phyloP scores from a whole-genome alignment of 2,329 filamentous ascomycete species.

The Penicillium sp. region DNA sequence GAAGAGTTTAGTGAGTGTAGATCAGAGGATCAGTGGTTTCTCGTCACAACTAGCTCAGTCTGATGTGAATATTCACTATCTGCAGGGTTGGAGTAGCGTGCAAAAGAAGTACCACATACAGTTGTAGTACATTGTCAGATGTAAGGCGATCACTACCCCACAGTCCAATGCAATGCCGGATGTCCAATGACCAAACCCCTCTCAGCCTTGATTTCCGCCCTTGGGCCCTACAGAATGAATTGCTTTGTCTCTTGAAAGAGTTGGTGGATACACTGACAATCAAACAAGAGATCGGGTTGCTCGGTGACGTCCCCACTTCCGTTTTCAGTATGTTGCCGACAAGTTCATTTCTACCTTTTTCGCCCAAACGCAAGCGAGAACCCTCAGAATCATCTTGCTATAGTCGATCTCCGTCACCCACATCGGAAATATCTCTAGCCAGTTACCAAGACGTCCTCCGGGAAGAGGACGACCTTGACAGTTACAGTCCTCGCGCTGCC shows the following conservation, averaged over 20 bases:
- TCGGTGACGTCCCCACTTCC: conserved; percentile 24
- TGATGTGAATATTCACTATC: too few species aligned
- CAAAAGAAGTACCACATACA: neutral
- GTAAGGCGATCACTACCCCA: conserved; percentile 11
- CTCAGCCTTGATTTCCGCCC: conserved; percentile 19
- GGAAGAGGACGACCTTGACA: conserved; percentile 34
- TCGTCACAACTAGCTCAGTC: too few species aligned
- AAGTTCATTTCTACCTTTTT: conserved; percentile 27
- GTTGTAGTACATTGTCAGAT: neutral
- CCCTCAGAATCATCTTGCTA: conserved; percentile 32
- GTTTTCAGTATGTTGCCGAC: conserved; percentile 33
- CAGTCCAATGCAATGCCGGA: conserved; percentile 17
- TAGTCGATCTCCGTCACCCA: conserved; percentile 35
- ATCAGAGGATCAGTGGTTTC: too few species aligned
- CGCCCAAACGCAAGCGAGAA: conserved; percentile 38
- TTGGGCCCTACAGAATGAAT: conserved; percentile 14
- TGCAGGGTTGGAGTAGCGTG: too few species aligned
- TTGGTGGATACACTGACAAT: conserved; percentile 13
- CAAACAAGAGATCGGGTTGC: conserved; percentile 9
- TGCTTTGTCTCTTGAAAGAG: conserved; percentile 9
- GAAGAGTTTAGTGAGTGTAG: too few species aligned
- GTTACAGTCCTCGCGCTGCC: conserved; percentile 40
- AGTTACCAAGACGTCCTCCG: conserved; percentile 34
- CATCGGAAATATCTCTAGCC: conserved; percentile 32
- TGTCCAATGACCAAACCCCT: conserved; percentile 24